A percentile compares a stretch with the other conserved stretches of the same genome.
phyloP scores from a whole-genome alignment of 768 basidiomycete genomes.

The Pholiota microspora region DNA sequence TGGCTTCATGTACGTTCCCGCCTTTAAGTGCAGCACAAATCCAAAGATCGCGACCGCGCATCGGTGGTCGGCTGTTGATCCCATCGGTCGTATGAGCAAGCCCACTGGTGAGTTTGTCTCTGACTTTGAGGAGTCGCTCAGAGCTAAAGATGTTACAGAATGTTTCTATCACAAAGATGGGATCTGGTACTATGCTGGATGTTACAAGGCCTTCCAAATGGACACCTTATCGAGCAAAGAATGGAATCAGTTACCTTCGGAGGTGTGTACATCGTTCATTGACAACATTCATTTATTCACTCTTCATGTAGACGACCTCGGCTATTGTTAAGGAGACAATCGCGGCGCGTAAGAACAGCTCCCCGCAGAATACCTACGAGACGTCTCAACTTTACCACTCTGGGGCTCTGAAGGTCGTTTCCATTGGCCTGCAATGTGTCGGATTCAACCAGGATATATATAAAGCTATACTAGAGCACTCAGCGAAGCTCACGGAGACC shows the following conservation, averaged over 20 bases:
- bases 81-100: constrained; percentile 53
- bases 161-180: constrained; percentile 83
- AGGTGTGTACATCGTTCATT: constrained; percentile 40
- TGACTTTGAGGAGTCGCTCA: neutral
- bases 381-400: constrained; percentile 67
- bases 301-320: constrained; percentile 50
- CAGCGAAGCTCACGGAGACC: constrained; percentile 42
- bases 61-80: constrained; percentile 67
- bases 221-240: constrained; percentile 65
- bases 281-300: constrained; percentile 8
- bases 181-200: constrained; percentile 83
- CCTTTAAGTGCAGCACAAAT: constrained; percentile 79
- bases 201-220: constrained; percentile 65
- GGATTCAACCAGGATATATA: constrained; percentile 73
- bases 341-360: constrained; percentile 66
- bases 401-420: constrained; percentile 72
- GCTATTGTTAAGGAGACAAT: constrained; percentile 73
- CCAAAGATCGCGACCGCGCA: constrained; percentile 76
- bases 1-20: constrained; percentile 70
- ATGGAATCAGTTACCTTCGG: constrained; percentile 63
- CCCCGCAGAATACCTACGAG: constrained; percentile 78
- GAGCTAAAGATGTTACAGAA: constrained; percentile 37
- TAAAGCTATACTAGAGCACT: constrained; percentile 62
- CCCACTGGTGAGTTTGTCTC: constrained; percentile 50
- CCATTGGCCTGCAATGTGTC: constrained; percentile 72